Evolutionary conservation across 1,139 yeast genomes (phyloP), one percentile per base, ranked within the genome.

Genomic region (Pichia sp.): DNA sequence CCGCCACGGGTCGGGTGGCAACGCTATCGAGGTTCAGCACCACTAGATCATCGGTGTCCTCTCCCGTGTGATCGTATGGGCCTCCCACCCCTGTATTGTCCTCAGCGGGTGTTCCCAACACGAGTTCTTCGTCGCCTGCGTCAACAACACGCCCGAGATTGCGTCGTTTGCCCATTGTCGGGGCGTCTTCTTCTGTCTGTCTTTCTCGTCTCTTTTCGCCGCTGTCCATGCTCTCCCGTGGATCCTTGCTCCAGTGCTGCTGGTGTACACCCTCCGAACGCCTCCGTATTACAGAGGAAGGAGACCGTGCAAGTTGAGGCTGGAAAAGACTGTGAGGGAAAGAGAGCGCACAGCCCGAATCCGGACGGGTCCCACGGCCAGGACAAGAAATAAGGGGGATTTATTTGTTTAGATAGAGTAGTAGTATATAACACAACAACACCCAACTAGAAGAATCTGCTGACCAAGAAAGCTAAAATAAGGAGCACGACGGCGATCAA

Each of bases 381-480:
- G 28, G 36, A 13, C 36, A 31, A 31, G 36, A 31, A 31, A 31
- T 31, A 31, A 31, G 36, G 36, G 22, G 25, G 10, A 39, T 39
- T 19, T 39, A 39, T 34, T 34, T 34, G 39, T 34, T n/a, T 18
- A 16, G 12, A 39, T 13, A 8, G 19, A 18, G 22, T 39, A 30
- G 9, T 19, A 19, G n/a, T 16, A 39, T 39, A 42, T 6, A 25
- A 43, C 13, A 43, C 13, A 23, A 21, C 22, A 42, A 23, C 10
- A 21, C 7, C 21, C 36, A 25, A 55, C 51, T 55, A 50, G 37
- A 57, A 44, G 34, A 55, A 55, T 54, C 60, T 61, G 25, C 58
- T 50, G 40, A 58, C 43, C 36, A 62, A 41, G 50, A 55, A 60
- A 18, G 64, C 65, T 47, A 61, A 31, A 21, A 63, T 37, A n/a